phyloP scores from a whole-genome alignment of 495 filamentous ascomycete genomes.

The Hypoxylon lienhwacheense region DNA sequence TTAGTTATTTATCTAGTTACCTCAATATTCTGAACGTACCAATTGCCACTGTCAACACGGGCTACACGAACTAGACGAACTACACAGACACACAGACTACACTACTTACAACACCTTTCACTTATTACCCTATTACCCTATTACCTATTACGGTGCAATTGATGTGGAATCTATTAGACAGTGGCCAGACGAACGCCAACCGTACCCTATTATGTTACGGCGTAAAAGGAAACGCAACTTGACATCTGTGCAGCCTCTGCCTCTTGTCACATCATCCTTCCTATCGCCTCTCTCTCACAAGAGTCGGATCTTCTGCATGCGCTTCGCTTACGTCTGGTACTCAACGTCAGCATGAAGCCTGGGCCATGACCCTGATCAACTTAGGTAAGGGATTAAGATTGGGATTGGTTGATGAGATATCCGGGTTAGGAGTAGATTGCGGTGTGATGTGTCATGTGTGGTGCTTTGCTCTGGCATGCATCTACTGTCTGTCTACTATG shows the following conservation, averaged over 20 bases:
- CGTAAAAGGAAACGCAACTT: slow-evolving; percentile 32
- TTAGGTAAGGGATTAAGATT: slow-evolving; percentile 26
- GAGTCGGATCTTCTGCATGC: slow-evolving; percentile 16
- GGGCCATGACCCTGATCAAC: slow-evolving; percentile 29
- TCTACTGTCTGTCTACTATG: too few relatives aligned
- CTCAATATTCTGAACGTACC: too few relatives aligned
- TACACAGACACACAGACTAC: neutral
- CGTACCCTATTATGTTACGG: slow-evolving; percentile 28
- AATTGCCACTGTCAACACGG: too few relatives aligned
- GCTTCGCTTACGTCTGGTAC: slow-evolving; percentile 21
- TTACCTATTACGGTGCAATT: too few relatives aligned
- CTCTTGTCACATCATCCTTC: slow-evolving; percentile 20
- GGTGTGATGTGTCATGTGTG: slow-evolving; percentile 7
- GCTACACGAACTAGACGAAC: too few relatives aligned
- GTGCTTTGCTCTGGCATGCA: slow-evolving; percentile 25
- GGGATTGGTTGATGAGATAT: too few relatives aligned
- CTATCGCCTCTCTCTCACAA: slow-evolving; percentile 11
- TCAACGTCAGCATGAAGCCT: slow-evolving; percentile 33
- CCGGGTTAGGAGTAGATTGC: neutral
- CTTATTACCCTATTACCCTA: too few relatives aligned
- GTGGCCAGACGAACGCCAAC: neutral
- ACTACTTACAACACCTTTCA: too few relatives aligned
- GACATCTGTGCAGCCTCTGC: slow-evolving; percentile 15
- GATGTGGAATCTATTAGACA: neutral
- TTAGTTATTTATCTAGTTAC: too few relatives aligned